Evolutionary conservation across 1,139 yeast species (phyloP), one percentile per base, ranked within the genome.

Genomic region (Debaryomyces subglobosus): DNA sequence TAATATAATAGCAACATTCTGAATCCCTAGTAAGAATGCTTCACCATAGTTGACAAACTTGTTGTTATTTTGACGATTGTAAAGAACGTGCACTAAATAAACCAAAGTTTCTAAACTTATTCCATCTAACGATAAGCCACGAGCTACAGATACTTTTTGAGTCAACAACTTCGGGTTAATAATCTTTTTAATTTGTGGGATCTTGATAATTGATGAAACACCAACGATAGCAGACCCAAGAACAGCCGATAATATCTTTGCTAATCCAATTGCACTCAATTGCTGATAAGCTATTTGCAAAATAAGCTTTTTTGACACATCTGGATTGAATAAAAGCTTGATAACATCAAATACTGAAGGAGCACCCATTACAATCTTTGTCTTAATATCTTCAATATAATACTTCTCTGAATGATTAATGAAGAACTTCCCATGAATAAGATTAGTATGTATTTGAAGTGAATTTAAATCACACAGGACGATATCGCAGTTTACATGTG

Each of bases 11-110:
- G 61, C 68, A 7, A 68, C 63, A 54, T 76, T 74, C 53, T 76
- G 81, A 18, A 74, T 48, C 1, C 78, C 79, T 42, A 75, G 55
- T 36, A 75, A 63, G 39, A 71, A 57, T 29, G 75, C 64, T 55
- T 76, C 81, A 6, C 81, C 81, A 54, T 75, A 76, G 47, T 69
- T 68, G 45, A 72, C 60, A 51, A 76, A 76, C 43, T 69, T 63
- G 47, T 69, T 71, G 23, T 64, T 56, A 49, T 67, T 66, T 44
- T 72, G 77, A 36, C 60, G 53, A 54, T 75, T 74, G 62, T 73
- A 76, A 16, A 71, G 60, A 38, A 72, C 74, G 56, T 75, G 79
- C 43, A 74, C 63, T 56, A 74, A 67, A 43, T 74, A 69, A 50
- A 68, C 67, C 52, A 73, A 59, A 0, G 72, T 65, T 53, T 76